Evolutionary conservation across 345 rosid species (phyloP).

Genomic region (Eutrema japonicum): DNA sequence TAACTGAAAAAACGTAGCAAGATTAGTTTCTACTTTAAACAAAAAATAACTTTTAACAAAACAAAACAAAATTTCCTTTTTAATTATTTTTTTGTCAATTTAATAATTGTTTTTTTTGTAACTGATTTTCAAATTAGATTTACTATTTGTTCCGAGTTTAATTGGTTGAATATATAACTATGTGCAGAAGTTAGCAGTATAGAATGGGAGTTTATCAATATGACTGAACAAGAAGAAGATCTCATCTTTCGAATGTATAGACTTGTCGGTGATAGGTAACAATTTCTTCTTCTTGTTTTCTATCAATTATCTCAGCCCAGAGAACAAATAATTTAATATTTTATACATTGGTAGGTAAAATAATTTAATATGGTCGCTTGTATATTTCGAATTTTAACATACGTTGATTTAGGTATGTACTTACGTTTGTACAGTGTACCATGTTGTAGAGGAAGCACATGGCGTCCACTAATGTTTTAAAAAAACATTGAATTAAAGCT

Average conservation of each 20-base stretch:
- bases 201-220: slow-evolving; percentile 62
- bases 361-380: not conserved
- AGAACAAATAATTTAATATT: not conserved
- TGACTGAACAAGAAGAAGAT: slow-evolving; percentile 73
- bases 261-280: slow-evolving; percentile 70
- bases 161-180: not conserved
- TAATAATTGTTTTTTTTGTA: not conserved
- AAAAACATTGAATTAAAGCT: slow-evolving; percentile 12
- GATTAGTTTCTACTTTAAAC: not conserved
- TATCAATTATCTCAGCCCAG: not conserved
- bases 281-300: not conserved
- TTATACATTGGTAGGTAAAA: slow-evolving; percentile 1
- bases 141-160: not conserved
- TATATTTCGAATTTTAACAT: not conserved
- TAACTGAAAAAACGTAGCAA: not conserved
- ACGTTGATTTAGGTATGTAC: slow-evolving; percentile 26
- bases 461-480: slow-evolving; percentile 29
- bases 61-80: not conserved
- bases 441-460: slow-evolving; percentile 31
- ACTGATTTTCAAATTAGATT: too few species aligned
- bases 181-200: slow-evolving; percentile 63
- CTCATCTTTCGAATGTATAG: slow-evolving; percentile 68
- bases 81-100: not conserved
- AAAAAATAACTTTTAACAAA: too few species aligned
- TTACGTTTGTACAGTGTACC: slow-evolving; percentile 27